Evolutionary conservation across 257 asterid species (phyloP), one percentile per base, ranked within the genome.

Genomic region (Linaria vulgaris): DNA sequence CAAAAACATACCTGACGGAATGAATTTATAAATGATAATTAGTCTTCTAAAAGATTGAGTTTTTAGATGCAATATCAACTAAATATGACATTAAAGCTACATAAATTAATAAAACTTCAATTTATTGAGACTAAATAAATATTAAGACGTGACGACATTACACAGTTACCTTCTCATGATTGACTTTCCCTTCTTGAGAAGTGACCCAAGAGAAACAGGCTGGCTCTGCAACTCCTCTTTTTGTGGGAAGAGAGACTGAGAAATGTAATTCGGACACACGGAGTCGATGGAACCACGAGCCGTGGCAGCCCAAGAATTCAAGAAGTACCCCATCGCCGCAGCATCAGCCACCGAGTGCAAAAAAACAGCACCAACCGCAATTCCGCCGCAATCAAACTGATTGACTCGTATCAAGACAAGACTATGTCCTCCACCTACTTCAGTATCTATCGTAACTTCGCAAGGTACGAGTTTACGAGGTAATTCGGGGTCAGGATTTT

Each of bases 171-270:
- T 12, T 45, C 62, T 54, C 52, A 46, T 14, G 23, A 56, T 4
- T 10, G 30, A 66, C 25, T 54, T 66, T 16, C 43, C 62, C 4
- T 15, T 30, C 30, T 45, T 66, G 30, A 54, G 12, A 66, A 39
- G 20, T 5, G 51, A 37, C 3, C 10, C 6, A 21, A 54, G 24
- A 23, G 60, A 53, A 41, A 12, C 38, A 55, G 41, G 4, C 10
- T 20, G 19, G 27, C 8, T 22, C 5, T 20, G 13, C 45, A 41
- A 25, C 4, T 54, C 70, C 1, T 55, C 55, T 16, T 39, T 43
- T n/a, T 56, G 63, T 14, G 70, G 70, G 30, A 66, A 52, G 0
- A 66, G 30, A 15, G 53, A 30, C 43, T 66, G 63, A 7, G 21
- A 19, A 2, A 66, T 41, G 44, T 39, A 66, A 55, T 54, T 19